These are phyloP conservation scores for Blastocystis sp. DNA, from an alignment of 352 stramenopile genomes.

Conservation along the genomic window DNA sequence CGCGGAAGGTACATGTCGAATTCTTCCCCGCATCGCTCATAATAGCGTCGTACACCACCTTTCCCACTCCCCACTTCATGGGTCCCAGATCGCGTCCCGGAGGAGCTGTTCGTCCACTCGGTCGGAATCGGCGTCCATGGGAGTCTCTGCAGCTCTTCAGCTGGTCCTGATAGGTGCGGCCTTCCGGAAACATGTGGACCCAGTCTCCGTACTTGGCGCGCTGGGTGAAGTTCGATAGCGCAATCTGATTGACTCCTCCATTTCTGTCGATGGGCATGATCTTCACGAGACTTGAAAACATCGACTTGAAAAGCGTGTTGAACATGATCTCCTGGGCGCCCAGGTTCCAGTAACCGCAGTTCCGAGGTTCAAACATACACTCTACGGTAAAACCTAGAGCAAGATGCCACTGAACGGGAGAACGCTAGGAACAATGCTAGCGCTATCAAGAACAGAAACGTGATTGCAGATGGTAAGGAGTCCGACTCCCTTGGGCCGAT, in stretches of 20 bases:
- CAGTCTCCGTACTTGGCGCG: conserved; percentile 70
- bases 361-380: background rate
- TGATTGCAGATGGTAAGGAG: conserved; percentile 55
- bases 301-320: background rate
- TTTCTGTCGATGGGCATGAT: conserved; percentile 38
- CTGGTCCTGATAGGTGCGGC: conserved; percentile 60
- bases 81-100: conserved; percentile 68
- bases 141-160: conserved; percentile 38
- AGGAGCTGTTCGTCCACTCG: conserved; percentile 65
- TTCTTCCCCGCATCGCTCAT: conserved; percentile 60
- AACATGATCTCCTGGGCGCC: conserved; percentile 50
- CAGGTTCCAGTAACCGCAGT: conserved; percentile 45
- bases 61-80: conserved; percentile 74
- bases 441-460: conserved; percentile 26
- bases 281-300: conserved; percentile 8
- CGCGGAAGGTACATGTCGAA: background rate
- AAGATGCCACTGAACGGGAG: background rate
- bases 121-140: conserved; percentile 62
- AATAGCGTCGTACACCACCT: conserved; percentile 70
- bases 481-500: conserved; percentile 47
- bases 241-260: conserved; percentile 17
- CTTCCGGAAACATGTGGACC: conserved; percentile 77
- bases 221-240: conserved; percentile 68
- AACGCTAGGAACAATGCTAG: conserved; percentile 16
- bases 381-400: background rate